Evolutionary conservation across 768 basidiomycete species (phyloP).

Genomic region (Mycena pura): DNA sequence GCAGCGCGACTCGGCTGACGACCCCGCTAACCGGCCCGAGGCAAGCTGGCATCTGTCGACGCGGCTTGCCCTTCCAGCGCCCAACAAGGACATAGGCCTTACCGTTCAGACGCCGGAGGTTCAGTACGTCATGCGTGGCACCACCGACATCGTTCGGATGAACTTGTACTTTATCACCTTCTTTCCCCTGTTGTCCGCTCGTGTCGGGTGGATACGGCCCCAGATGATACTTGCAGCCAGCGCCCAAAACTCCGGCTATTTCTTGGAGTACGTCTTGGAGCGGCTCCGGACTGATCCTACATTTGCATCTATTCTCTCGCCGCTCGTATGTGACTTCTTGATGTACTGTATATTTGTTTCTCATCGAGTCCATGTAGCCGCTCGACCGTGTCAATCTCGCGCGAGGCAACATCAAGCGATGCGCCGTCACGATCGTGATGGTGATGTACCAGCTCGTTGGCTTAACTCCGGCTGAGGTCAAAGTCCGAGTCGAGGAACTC

Average conservation of each 20-base stretch:
- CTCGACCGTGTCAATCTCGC: constrained; percentile 9
- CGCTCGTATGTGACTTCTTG: not conserved
- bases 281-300: not conserved
- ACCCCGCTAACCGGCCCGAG: not conserved
- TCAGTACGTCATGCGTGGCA: not conserved
- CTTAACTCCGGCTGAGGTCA: not conserved
- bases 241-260: not conserved
- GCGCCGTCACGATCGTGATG: not conserved
- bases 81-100: not conserved
- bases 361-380: not conserved
- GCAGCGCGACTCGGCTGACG: not conserved
- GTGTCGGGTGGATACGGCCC: not conserved
- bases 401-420: constrained; percentile 3
- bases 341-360: not conserved
- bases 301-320: not conserved
- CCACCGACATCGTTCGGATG: not conserved
- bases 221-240: not conserved
- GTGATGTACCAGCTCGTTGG: not conserved
- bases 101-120: not conserved
- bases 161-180: not conserved
- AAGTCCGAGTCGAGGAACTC: not conserved
- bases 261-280: not conserved
- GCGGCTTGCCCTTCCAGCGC: not conserved
- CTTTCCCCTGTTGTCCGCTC: not conserved
- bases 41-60: not conserved